Evolutionary conservation across 2,329 filamentous ascomycete species (phyloP), one percentile per base, ranked within the genome.

Genomic region (Stylonectria norvegica): DNA sequence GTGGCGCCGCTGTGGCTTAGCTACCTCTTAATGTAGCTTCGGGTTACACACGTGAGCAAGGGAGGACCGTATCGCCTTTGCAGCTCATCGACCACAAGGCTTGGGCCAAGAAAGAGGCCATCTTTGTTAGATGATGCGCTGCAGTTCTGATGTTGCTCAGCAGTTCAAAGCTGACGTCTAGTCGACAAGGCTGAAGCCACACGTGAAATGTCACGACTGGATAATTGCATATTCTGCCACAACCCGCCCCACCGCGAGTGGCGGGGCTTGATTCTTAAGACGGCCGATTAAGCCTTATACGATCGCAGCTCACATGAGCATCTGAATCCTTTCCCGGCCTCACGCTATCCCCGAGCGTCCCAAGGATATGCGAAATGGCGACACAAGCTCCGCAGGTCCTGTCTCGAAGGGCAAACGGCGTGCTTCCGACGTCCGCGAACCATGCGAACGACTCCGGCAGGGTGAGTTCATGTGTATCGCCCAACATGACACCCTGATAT

Each of bases 301-400:
- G 42, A 44, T 43, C 33, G n/a, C 43, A 30, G 20, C 32, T 23
- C 32, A 23, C 20, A n/a, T 38, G 45, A 29, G 40, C 30, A 37
- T 31, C 37, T 36, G 47, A 45, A 41, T 41, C 42, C 40, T 50
- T 46, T 44, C 25, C 35, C 35, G 34, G 36, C 38, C 52, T 45
- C 45, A 40, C 50, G 38, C 43, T 47, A 47, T 43, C 42, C 39
- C 43, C 45, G 37, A 30, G 41, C 17, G 37, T 31, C 40, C 23
- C 40, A 52, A 34, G 52, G 58, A 56, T 48, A 63, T 63, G 63
- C 61, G 53, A 57, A 51, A 67, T 67, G 64, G 63, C 64, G 48
- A 49, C 57, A 39, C 53, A 57, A 45, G 46, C 60, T 45, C 61
- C 64, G 25, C 60, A 66, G 54, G 54, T 64, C 50, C 52, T 64